These are phyloP conservation scores for Triticum aestivum DNA, from an alignment of 176 grass and related monocot species.

Conservation along the genomic window IWGSC_CS_RefSeq_v2.1 NC_057812.1:676610458-676610957, in stretches of 20 bases:
- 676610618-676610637: neutral
- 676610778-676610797: constrained; percentile 92
- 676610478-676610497: constrained; percentile 68
- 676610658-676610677: too few species aligned
- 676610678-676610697: too few species aligned
- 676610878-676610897: too few species aligned
- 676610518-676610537: neutral
- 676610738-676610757: constrained; percentile 73
- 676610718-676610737: constrained; percentile 78
- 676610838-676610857: constrained; percentile 91
- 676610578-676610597: neutral
- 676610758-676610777: constrained; percentile 83
- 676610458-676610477: constrained; percentile 70
- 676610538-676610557: neutral
- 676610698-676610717: constrained; percentile 59
- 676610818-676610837: constrained; percentile 86
- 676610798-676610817: constrained; percentile 87
- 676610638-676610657: neutral
- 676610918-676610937: too few species aligned
- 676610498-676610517: constrained; percentile 82
- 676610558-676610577: neutral
- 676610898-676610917: too few species aligned
- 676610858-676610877: too few species aligned
- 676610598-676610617: neutral
- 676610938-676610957: too few species aligned